Base-by-base conservation (phyloP, 371 early-diverging fungal species). In the Mortierella sp. region DNA sequence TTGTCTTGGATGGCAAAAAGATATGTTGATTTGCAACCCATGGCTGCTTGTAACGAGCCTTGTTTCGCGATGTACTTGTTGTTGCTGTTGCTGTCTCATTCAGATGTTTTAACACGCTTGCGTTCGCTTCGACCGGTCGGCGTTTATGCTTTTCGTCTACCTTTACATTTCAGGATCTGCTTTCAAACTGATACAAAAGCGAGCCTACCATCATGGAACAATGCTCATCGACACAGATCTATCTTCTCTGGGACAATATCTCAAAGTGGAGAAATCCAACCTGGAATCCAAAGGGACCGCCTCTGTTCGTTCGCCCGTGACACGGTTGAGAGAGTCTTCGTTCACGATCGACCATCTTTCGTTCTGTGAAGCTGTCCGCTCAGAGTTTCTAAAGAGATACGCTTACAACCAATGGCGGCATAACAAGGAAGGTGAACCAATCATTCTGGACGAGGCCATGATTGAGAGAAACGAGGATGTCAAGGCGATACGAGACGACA, bases 181-280 rank as follows among this genome's bases (percentile, higher is more conserved):
- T 12, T 98, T 92, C 86, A 95, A 95, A 68, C 79, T 98, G 58
- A 94, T 91, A 43, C 87, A 85, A 50, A 59, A 81, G 3, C 81
- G 93, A 56, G 94, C 98, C 1, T 97, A 95, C 67, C 98, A 98
- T 78, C 99, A 98, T 79, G 99, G 99, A 39, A 98, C 99, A 10
- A 96, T 98, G 98, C 82, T 98, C 46, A 94, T 98, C 55, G 90
- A 95, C 71, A 84, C 96, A 1, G 94, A 98, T 79, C 86, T 95
- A 28, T 69, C 78, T 18, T 79, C 76, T 9, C 83, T 98, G 19
- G 82, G 86, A 45, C 70, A 67, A 23, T 74, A 70, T 54, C 71
- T 82, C 28, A 66, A 72, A 34, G 61, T 48, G 18, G 56, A 74
- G 34, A 34, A 10, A 52, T 59, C 70, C 49, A 59, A 50, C 13